Base-by-base conservation (phyloP, 2,329 filamentous ascomycete genomes). In the Purpureocillium lavendulum region DNA sequence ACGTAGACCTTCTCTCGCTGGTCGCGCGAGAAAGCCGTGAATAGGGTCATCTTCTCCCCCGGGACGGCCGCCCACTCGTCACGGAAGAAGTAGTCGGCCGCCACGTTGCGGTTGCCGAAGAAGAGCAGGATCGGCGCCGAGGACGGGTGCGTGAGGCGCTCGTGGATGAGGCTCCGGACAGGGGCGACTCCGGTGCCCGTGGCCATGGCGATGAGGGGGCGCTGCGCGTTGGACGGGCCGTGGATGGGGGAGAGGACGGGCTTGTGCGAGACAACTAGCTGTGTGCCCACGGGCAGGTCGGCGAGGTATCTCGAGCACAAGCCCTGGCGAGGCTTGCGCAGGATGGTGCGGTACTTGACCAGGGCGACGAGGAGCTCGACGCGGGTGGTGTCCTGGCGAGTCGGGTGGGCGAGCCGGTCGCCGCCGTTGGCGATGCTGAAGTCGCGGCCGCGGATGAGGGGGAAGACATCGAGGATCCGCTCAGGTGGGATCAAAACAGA, bases 371-470 rank as follows among this genome's bases (percentile, higher is more conserved):
- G 66, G 4, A 96, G 69, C 40, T 94, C 82, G 16, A 94, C 66
- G 12, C 65, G 63, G 1, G 73, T 73, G 6, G 55, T 49, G 7
- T 48, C 40, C 31, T 42, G 37, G 15, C 47, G 38, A 32, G 36
- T 43, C 15, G 47, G 47, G 30, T 58, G 50, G 10, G 51, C 55
- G 48, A 66, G 57, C 8, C 64, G 52, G 2, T 45, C 44, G 6
- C 80, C 81, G 7, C 84, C 82, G 46, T 84, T 92, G 28, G 87
- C 87, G 44, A 97, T 89, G 59, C 89, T 96, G 57, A 95, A 98
- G 51, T 94, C 85, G 6, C 92, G 76, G n/a, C 82, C 84, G n/a
- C 87, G 80, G 35, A 97, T 82, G 4, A 81, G 53, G 0, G 92
- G 92, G 40, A 98, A 81, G 13, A 89, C 70, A 39, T 82, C 78